Conservation (phyloP, 352 stramenopile species). For the Pythium sukuiense region DNA sequence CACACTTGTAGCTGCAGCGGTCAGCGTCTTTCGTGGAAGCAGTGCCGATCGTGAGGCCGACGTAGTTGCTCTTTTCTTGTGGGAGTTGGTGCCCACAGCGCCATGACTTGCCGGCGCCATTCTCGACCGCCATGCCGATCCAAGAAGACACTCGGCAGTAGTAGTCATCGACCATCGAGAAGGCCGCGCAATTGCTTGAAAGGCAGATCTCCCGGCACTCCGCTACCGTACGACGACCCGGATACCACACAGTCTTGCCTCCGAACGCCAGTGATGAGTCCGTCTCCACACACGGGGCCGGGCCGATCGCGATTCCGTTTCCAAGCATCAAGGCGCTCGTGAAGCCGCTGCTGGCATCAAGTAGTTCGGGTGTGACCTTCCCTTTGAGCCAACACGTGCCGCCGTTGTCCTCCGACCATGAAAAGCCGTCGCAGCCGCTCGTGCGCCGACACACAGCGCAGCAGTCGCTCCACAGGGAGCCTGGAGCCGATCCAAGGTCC, state of each 20-base stretch:
- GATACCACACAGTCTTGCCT: neutral
- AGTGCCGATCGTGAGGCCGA: neutral
- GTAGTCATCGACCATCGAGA: neutral
- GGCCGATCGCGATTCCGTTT: too few relatives aligned
- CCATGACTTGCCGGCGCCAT: neutral
- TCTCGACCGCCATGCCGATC: neutral
- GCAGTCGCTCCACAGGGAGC: neutral
- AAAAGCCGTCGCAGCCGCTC: neutral
- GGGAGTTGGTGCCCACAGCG: neutral
- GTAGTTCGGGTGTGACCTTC: neutral
- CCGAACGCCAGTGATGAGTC: neutral
- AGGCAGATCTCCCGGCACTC: neutral
- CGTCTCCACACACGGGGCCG: neutral
- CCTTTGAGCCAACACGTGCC: constrained; percentile 58
- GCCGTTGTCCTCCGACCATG: constrained; percentile 45
- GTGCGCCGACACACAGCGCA: neutral
- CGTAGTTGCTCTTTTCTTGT: neutral
- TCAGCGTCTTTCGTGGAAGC: neutral
- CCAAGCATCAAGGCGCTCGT: neutral
- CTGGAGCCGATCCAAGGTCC: neutral
- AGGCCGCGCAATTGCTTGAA: neutral
- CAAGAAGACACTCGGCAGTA: neutral
- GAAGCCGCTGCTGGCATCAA: too few relatives aligned
- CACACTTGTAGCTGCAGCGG: neutral
- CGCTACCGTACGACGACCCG: too few relatives aligned